Evolutionary conservation across 208 protist genomes (phyloP).

Genomic region (Leishmania major): DNA sequence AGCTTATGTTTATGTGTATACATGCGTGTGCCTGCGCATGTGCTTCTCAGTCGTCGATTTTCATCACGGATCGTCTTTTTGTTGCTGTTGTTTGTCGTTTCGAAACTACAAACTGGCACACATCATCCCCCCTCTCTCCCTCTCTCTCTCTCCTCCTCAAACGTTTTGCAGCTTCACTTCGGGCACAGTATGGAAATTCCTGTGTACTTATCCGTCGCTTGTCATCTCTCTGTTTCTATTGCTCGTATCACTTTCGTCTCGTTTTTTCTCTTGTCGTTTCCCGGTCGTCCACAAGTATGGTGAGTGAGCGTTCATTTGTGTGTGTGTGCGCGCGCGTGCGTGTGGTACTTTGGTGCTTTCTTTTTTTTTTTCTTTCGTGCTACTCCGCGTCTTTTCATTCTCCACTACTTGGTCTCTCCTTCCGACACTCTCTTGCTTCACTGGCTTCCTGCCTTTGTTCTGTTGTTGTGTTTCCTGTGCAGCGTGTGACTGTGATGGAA

Average conservation of each 20-base stretch:
- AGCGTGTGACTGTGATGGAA: neutral
- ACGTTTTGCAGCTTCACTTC: neutral
- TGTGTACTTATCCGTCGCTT: conserved; percentile 1
- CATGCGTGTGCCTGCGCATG: neutral
- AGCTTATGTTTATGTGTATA: conserved; percentile 11
- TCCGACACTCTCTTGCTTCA: neutral
- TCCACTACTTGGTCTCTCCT: neutral
- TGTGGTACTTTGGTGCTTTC: neutral
- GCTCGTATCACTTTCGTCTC: neutral
- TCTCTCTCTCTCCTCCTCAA: neutral
- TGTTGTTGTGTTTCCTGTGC: neutral
- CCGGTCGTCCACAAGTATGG: no score
- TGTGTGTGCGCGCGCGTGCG: neutral
- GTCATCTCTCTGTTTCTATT: neutral
- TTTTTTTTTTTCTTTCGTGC: neutral
- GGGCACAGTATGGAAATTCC: neutral
- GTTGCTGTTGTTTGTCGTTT: neutral
- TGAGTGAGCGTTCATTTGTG: neutral
- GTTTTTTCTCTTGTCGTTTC: neutral
- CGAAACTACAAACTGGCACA: neutral
- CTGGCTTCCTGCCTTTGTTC: neutral
- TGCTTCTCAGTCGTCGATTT: neutral
- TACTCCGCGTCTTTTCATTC: neutral
- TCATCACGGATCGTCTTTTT: no score
- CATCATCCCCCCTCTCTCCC: neutral